Evolutionary conservation across 495 filamentous ascomycete genomes (phyloP), one percentile per base, ranked within the genome.

Genomic region (Xylaria grammica): DNA sequence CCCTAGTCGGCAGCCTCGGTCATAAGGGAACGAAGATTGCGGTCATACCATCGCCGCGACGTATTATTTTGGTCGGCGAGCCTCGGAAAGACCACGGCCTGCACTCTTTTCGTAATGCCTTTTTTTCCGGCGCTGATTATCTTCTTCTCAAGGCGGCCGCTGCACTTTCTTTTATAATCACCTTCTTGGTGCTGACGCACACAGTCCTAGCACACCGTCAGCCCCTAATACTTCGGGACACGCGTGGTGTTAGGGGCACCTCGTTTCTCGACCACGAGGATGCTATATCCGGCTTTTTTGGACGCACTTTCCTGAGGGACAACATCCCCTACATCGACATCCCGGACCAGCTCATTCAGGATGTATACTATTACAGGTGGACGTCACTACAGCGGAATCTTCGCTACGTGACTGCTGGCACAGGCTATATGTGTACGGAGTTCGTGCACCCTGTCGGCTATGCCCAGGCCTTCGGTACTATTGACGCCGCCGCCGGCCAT

Each of bases 291-390:
- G 59, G 74, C 56, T 77, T 73, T 57, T 69, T 59, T 2, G 74
- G 72, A 24, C 72, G 68, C 49, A 67, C 68, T 20, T 74, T 74
- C 45, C 26, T 76, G 44, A 67, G 40, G 58, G 73, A 78, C 51
- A 82, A 81, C 50, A 81, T 82, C 51, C 80, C 80, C 15, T 82
- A 74, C 65, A 77, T 90, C 29, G 79, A 82, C 46, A 74, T 79
- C 42, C 80, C 79, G 10, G 79, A 82, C 56, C 22, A 69, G 52
- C 68, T 72, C 27, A 71, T 81, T 32, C 72, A 80, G 62, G 78
- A 80, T 65, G 77, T 82, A 22, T 82, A 81, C 57, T 82, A 81
- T 56, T 81, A 82, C 59, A 76, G 79, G 54, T 75, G 75, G 67
- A 78, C 75, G 0, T 73, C 78, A 13, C 66, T 79, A 32, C 72